Conservation (phyloP, 2,329 filamentous ascomycete genomes). For the Thelonectria discophora region DNA sequence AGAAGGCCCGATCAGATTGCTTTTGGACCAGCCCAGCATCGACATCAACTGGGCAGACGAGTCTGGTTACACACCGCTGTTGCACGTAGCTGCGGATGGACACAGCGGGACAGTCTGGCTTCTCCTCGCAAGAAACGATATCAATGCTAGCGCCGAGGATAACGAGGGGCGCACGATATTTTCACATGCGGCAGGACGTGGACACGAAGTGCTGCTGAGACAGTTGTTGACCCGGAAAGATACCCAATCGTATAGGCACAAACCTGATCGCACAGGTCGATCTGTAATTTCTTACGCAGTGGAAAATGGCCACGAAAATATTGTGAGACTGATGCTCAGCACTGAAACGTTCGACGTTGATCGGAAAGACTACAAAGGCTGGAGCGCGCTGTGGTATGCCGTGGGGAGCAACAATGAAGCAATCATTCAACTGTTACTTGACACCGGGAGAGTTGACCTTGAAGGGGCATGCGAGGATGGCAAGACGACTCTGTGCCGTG, state of each 20-base stretch:
- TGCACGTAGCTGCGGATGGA: not conserved
- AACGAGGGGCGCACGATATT: not conserved
- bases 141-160: accelerated
- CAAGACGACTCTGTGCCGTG: not conserved
- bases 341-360: not conserved
- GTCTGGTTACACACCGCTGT: not conserved
- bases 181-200: constrained; percentile 12
- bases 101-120: constrained; percentile 16
- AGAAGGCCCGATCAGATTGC: not conserved
- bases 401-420: not conserved
- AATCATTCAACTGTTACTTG: not conserved
- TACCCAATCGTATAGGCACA: not conserved
- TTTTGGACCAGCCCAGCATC: not conserved
- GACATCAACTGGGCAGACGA: not conserved
- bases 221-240: constrained; percentile 20
- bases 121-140: not conserved
- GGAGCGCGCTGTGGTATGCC: not conserved
- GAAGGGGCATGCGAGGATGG: not conserved
- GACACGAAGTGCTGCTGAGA: not conserved
- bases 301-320: not conserved
- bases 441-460: not conserved
- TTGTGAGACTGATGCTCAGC: not conserved
- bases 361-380: not conserved
- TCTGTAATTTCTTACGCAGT: constrained; percentile 18
- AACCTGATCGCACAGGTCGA: not conserved